Evolutionary conservation across 352 stramenopile genomes (phyloP).

Genomic region (Blastocystis sp.): DNA sequence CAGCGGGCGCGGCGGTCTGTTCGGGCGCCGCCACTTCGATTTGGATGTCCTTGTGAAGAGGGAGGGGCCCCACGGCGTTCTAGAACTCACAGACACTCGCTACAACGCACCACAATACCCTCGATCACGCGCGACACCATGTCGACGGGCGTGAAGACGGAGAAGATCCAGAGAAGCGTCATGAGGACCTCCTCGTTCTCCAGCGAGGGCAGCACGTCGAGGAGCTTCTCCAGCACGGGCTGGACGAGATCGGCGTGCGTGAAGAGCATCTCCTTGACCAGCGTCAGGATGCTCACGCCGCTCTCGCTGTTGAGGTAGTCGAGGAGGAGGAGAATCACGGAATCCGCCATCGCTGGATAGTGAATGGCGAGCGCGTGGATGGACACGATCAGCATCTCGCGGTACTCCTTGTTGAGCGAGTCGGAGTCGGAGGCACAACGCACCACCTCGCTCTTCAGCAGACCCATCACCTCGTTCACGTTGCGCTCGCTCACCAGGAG

Average conservation of each 20-base stretch:
- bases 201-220: slow-evolving; percentile 91
- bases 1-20: slow-evolving; percentile 89
- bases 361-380: slow-evolving; percentile 96
- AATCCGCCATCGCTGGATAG: slow-evolving; percentile 94
- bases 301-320: slow-evolving; percentile 95
- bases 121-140: slow-evolving; percentile 82
- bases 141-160: slow-evolving; percentile 86
- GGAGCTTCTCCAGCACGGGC: slow-evolving; percentile 90
- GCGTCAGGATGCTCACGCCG: slow-evolving; percentile 96
- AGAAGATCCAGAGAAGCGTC: slow-evolving; percentile 94
- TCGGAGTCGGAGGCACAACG: slow-evolving; percentile 80
- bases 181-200: slow-evolving; percentile 91
- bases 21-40: slow-evolving; percentile 80
- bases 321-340: slow-evolving; percentile 97
- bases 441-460: slow-evolving; percentile 85
- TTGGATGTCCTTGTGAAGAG: slow-evolving; percentile 78
- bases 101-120: slow-evolving; percentile 86
- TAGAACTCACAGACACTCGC: slow-evolving; percentile 71
- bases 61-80: slow-evolving; percentile 81
- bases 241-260: slow-evolving; percentile 90
- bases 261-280: slow-evolving; percentile 96
- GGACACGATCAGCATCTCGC: slow-evolving; percentile 93
- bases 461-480: slow-evolving; percentile 88
- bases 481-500: slow-evolving; percentile 93
- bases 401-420: slow-evolving; percentile 93